Evolutionary conservation across 495 filamentous ascomycete genomes (phyloP).

Genomic region (Penicillium paxilli): DNA sequence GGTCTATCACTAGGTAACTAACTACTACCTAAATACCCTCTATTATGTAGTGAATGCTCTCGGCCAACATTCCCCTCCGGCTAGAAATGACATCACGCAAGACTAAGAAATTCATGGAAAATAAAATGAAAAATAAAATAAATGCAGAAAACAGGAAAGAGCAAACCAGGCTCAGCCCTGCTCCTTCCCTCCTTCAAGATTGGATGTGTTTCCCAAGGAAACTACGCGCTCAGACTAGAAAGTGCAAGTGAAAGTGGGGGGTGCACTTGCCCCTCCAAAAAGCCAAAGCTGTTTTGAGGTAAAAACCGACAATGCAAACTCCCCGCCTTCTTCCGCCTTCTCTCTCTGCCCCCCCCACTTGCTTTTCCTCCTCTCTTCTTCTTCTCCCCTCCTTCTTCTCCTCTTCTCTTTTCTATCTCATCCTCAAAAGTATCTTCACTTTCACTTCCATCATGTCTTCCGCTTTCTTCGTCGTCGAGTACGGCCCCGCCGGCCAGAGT

Average conservation of each 20-base stretch:
- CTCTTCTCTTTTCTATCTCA: not conserved
- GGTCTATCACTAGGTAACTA: no score
- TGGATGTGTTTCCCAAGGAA: no score
- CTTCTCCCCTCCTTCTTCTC: not conserved
- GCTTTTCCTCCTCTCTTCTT: not conserved
- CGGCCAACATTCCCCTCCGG: not conserved
- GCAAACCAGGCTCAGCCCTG: no score
- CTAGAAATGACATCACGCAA: not conserved
- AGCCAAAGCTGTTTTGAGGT: no score
- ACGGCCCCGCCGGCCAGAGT: not conserved
- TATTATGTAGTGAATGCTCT: not conserved
- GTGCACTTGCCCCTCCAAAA: not conserved
- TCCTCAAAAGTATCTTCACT: not conserved
- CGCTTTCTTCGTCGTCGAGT: conserved; percentile 1
- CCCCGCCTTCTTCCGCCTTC: conserved; percentile 1
- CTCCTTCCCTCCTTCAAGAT: no score
- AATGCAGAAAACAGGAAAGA: no score
- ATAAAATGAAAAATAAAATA: no score
- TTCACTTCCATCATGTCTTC: not conserved
- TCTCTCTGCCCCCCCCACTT: not conserved
- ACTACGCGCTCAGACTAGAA: not conserved
- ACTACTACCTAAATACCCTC: no score
- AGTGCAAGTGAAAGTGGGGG: not conserved
- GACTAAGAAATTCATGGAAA: no score
- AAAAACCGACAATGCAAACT: no score